Percentiles rank a stretch among this genome's conserved stretches.
Conservation (phyloP, 805 yeast species). For the Kodamaea hsintzibuensis region DNA sequence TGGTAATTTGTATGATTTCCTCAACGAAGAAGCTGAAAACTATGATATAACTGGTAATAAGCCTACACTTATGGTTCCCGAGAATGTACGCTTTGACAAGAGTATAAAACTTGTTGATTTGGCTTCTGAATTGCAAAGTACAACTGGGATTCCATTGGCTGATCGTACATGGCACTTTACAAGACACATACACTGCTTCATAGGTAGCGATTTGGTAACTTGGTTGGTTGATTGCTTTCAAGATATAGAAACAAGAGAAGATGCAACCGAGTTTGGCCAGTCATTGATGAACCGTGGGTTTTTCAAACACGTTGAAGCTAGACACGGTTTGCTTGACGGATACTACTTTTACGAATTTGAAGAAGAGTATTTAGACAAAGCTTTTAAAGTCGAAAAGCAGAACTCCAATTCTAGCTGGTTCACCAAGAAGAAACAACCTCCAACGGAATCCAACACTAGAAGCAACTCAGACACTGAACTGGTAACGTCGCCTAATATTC, state of each 20-base stretch:
- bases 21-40: conserved; percentile 48
- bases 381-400: conserved; percentile 19
- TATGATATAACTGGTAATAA: conserved; percentile 39
- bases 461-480: conserved; percentile 31
- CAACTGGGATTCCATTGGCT: conserved; percentile 62
- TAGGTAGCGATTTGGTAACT: conserved; percentile 81
- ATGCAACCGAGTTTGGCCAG: conserved; percentile 81
- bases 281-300: conserved; percentile 68
- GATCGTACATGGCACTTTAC: conserved; percentile 93
- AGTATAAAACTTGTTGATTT: conserved; percentile 52
- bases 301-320: conserved; percentile 76
- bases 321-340: conserved; percentile 88
- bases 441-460: conserved; percentile 14
- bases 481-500: conserved; percentile 25
- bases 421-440: conserved; percentile 5
- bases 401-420: conserved; percentile 8
- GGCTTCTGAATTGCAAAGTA: conserved; percentile 66
- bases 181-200: conserved; percentile 70
- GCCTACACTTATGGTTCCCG: conserved; percentile 36
- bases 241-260: conserved; percentile 80
- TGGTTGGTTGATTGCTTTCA: conserved; percentile 81
- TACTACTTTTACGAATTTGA: conserved; percentile 82
- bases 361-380: conserved; percentile 48
- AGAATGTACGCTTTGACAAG: conserved; percentile 45
- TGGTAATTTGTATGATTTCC: conserved; percentile 71